Conservation (phyloP, 768 basidiomycete genomes). For the Phlebiopsis flavidoalba region DNA sequence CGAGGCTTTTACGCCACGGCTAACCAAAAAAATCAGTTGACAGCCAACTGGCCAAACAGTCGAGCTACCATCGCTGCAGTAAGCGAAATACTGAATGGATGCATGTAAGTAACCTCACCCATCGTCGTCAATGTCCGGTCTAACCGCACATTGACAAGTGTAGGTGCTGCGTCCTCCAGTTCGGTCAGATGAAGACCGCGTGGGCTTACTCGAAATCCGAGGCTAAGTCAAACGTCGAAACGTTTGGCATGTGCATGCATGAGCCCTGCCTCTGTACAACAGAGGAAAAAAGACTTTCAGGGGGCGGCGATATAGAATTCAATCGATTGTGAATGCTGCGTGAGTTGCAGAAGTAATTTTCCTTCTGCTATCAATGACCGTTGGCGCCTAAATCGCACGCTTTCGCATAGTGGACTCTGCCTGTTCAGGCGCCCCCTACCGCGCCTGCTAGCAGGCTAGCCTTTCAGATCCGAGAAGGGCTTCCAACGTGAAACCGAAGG, state of each 20-base stretch:
- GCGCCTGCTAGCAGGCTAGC: slow-evolving; percentile 95
- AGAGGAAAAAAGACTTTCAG: slow-evolving; percentile 82
- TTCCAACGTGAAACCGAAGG: slow-evolving; percentile 73
- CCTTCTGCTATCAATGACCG: background rate
- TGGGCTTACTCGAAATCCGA: slow-evolving; percentile 83
- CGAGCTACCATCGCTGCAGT: slow-evolving; percentile 80
- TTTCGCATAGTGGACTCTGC: slow-evolving; percentile 74
- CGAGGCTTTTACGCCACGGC: background rate
- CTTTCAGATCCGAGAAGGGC: slow-evolving; percentile 89
- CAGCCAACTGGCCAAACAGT: slow-evolving; percentile 83
- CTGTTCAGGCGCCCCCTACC: too few species aligned
- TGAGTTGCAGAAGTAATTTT: slow-evolving; percentile 37
- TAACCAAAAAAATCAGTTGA: slow-evolving; percentile 53
- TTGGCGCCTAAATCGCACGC: background rate
- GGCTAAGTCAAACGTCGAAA: slow-evolving; percentile 37
- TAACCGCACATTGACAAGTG: background rate
- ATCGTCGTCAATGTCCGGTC: background rate
- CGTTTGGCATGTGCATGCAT: background rate
- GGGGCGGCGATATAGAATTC: slow-evolving; percentile 87
- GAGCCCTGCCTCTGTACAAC: background rate
- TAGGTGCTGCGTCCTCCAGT: slow-evolving; percentile 91
- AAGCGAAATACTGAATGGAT: slow-evolving; percentile 94
- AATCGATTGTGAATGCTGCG: slow-evolving; percentile 97
- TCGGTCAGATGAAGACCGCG: slow-evolving; percentile 92
- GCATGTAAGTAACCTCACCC: slow-evolving; percentile 57